These are phyloP conservation scores for Linum trigynum DNA, from an alignment of 345 rosid species.

Conservation along the genomic window DNA sequence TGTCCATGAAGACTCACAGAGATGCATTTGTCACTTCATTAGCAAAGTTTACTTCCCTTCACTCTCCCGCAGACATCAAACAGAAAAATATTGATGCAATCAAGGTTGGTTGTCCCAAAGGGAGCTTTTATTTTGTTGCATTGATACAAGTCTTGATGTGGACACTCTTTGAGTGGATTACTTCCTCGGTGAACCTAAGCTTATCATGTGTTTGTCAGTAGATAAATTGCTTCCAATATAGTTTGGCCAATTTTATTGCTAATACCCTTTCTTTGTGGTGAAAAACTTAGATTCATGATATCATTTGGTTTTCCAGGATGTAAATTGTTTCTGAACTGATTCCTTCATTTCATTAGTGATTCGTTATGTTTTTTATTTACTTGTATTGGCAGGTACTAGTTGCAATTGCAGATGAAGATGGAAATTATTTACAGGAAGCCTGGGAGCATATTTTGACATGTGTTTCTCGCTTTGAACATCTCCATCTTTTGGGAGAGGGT, in stretches of 20 bases:
- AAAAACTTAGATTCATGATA: too few relatives aligned
- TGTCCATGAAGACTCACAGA: slow-evolving; percentile 99
- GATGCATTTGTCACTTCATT: slow-evolving; percentile 98
- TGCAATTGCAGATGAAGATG: slow-evolving; percentile 95
- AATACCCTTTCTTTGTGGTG: neutral
- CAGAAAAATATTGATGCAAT: slow-evolving; percentile 88
- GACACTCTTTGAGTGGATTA: neutral
- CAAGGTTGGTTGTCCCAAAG: slow-evolving; percentile 39
- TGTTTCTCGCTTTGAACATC: slow-evolving; percentile 97
- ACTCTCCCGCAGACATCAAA: slow-evolving; percentile 96
- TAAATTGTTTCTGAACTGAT: neutral
- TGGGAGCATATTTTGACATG: slow-evolving; percentile 99
- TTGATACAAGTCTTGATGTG: neutral
- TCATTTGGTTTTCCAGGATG: neutral
- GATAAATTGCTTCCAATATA: neutral
- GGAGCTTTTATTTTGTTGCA: neutral
- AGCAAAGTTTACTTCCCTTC: slow-evolving; percentile 96
- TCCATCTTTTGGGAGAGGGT: slow-evolving; percentile 98
- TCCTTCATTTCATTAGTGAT: neutral
- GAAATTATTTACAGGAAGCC: slow-evolving; percentile 96
- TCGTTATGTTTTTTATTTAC: neutral
- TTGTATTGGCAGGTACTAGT: slow-evolving; percentile 59
- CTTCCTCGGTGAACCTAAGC: neutral
- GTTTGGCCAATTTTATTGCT: neutral
- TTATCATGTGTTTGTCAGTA: neutral